These are phyloP conservation scores for Mimosa pudica DNA, from an alignment of 306 rosid species.

Conservation along the genomic window DNA sequence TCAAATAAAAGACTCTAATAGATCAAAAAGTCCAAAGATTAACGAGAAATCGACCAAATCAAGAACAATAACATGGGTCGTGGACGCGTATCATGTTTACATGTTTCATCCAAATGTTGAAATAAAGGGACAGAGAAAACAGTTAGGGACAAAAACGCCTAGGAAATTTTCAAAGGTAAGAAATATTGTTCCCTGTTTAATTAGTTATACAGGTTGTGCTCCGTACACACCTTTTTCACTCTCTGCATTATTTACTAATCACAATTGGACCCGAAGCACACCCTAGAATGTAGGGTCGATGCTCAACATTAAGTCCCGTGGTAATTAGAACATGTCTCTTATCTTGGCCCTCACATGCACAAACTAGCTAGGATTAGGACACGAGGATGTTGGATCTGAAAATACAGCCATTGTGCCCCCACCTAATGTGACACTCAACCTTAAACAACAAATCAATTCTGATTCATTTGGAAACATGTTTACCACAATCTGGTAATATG, in stretches of 20 bases:
- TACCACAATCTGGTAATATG: constrained; percentile 48
- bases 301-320: constrained; percentile 53
- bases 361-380: constrained; percentile 30
- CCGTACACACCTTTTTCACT: constrained; percentile 47
- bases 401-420: constrained; percentile 6
- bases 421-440: constrained; percentile 27
- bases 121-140: constrained; percentile 57
- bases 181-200: constrained; percentile 67
- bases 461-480: constrained; percentile 53
- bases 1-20: constrained; percentile 34
- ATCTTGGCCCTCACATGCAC: constrained; percentile 50
- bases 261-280: constrained; percentile 49
- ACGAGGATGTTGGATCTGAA: constrained; percentile 31
- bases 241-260: constrained; percentile 32
- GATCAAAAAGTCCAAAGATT: constrained; percentile 37
- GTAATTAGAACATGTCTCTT: constrained; percentile 47
- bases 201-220: constrained; percentile 39
- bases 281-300: constrained; percentile 63
- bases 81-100: constrained; percentile 55
- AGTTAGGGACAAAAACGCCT: constrained; percentile 74
- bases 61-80: constrained; percentile 61
- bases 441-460: constrained; percentile 32
- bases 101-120: constrained; percentile 44
- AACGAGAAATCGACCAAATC: constrained; percentile 32
- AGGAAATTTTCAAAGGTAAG: constrained; percentile 45